Evolutionary conservation across 805 yeast species (phyloP), one percentile per base, ranked within the genome.

Genomic region (Schwanniomyces polymorphus): DNA sequence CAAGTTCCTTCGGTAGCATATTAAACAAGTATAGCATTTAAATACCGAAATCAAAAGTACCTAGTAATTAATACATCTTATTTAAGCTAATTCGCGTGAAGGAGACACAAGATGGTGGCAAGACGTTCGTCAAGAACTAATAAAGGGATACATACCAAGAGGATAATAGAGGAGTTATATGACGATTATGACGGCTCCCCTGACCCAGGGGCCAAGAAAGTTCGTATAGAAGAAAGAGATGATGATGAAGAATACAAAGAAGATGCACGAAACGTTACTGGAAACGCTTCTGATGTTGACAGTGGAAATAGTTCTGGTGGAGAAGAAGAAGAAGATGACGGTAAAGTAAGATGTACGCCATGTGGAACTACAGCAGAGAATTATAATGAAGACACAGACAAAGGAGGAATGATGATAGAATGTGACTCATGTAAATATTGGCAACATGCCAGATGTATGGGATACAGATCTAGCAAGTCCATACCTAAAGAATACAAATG

Each of bases 381-480:
- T 51, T 84, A 81, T 58, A 72, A 83, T 55, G 86, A 77, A 50
- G 83, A 75, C 0, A 75, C 73, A 4, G 88, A 82, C 50, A 61
- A 63, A 1, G 63, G 71, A 9, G 82, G 86, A 11, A 71, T 70
- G 10, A 83, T 84, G 86, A 76, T 85, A 25, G 82, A 81, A 56
- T 86, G 91, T 64, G 88, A 82, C 25, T 54, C 64, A 7, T 86
- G 91, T 59, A 63, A 74, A 39, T 79, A 89, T 2, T 86, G 91
- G 91, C 91, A 86, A 59, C 91, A 86, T 58, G 77, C 79, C 27
- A 66, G 59, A 45, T 86, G 91, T 62, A 73, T 84, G 79, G 76
- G 84, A 23, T 81, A 75, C 39, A 52, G 46, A 43, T 60, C 68
- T 7, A 63, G 67, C 9, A 65, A 60, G 27, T 59, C 57, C 27